Evolutionary conservation across 805 yeast species (phyloP).

Genomic region (Saturnispora hagleri): DNA sequence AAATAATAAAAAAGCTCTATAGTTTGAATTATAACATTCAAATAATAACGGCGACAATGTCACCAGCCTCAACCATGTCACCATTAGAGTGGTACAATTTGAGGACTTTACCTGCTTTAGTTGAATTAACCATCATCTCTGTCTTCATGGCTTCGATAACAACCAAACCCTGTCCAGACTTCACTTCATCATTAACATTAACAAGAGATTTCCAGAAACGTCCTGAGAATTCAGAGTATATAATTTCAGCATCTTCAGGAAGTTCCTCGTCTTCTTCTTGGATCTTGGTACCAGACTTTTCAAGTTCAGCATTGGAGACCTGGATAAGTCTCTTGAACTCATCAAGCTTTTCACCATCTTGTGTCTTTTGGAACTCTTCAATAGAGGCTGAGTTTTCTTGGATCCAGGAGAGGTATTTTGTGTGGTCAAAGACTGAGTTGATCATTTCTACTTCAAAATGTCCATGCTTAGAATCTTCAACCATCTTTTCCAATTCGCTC

Average conservation of each 20-base stretch:
- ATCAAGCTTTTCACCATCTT: slow-evolving; percentile 73
- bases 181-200: slow-evolving; percentile 65
- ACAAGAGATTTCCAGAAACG: slow-evolving; percentile 92
- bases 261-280: slow-evolving; percentile 44
- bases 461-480: slow-evolving; percentile 75
- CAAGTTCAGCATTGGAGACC: slow-evolving; percentile 67
- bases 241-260: slow-evolving; percentile 72
- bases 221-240: slow-evolving; percentile 94
- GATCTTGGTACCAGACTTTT: slow-evolving; percentile 36
- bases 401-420: slow-evolving; percentile 70
- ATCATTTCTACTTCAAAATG: slow-evolving; percentile 64
- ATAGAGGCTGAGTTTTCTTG: slow-evolving; percentile 61
- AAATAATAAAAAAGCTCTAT: no score
- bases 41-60: slow-evolving; percentile 76
- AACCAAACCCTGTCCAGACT: slow-evolving; percentile 68
- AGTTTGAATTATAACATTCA: slow-evolving; percentile 13
- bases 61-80: slow-evolving; percentile 96
- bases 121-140: slow-evolving; percentile 80
- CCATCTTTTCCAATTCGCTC: slow-evolving; percentile 61
- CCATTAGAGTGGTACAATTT: slow-evolving; percentile 77
- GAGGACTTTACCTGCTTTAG: slow-evolving; percentile 60
- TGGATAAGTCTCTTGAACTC: slow-evolving; percentile 82
- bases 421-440: slow-evolving; percentile 71
- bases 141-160: slow-evolving; percentile 98
- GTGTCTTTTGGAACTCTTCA: slow-evolving; percentile 52